Conservation (phyloP, 257 asterid genomes). For the Marsdenia floribunda region DNA sequence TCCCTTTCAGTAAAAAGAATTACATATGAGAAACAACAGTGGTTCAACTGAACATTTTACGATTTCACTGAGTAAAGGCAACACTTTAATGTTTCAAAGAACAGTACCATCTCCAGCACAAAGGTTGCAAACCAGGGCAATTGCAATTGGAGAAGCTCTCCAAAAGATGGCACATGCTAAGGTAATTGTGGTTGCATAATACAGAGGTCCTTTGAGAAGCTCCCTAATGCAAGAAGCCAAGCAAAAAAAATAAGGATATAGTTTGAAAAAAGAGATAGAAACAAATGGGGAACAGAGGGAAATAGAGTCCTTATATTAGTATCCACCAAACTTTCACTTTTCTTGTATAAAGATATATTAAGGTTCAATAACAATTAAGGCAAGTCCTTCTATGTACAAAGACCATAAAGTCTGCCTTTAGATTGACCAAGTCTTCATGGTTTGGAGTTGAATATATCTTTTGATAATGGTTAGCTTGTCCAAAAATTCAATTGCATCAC, state of each 20-base stretch:
- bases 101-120: slow-evolving; percentile 93
- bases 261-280: background rate
- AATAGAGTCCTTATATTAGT: background rate
- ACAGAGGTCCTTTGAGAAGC: slow-evolving; percentile 89
- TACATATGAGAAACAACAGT: background rate
- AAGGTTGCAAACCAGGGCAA: slow-evolving; percentile 82
- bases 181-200: slow-evolving; percentile 75
- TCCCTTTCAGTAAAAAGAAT: background rate
- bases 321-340: background rate
- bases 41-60: background rate
- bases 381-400: background rate
- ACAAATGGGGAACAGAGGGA: background rate
- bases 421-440: background rate
- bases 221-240: slow-evolving; percentile 46
- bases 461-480: background rate
- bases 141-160: slow-evolving; percentile 86
- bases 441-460: background rate
- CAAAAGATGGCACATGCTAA: slow-evolving; percentile 73
- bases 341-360: background rate
- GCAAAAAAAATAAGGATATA: slow-evolving; percentile 19
- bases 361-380: background rate
- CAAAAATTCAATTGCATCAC: background rate
- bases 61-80: background rate
- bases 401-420: background rate
- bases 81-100: background rate